Percentiles rank a stretch among this genome's conserved stretches.
phyloP scores from a whole-genome alignment of 73 alveolate genomes.

The Urostyla sp. region DNA sequence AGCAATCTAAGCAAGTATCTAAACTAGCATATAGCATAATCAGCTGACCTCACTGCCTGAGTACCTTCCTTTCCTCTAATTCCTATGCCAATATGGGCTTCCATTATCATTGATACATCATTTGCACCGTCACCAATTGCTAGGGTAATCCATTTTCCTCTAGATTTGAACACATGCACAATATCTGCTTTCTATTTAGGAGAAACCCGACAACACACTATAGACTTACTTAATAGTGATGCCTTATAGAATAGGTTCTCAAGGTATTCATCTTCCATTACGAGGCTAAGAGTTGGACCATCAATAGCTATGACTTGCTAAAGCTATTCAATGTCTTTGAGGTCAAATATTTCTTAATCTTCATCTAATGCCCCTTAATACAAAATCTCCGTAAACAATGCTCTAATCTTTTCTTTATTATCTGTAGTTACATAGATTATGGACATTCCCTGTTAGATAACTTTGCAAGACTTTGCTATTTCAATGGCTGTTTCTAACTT shows the following conservation, averaged over 20 bases:
- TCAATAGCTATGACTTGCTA: constrained; percentile 69
- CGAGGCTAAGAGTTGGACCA: constrained; percentile 62
- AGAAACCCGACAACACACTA: constrained; percentile 85
- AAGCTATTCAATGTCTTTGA: not conserved
- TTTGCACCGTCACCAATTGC: constrained; percentile 85
- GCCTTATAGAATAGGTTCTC: constrained; percentile 22
- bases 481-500: constrained; percentile 91
- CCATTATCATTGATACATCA: constrained; percentile 84
- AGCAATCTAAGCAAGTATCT: constrained; percentile 88
- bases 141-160: constrained; percentile 85
- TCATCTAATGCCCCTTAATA: not conserved
- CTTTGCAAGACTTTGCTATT: constrained; percentile 87
- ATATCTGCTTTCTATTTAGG: constrained; percentile 95
- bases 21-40: constrained; percentile 93
- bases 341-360: constrained; percentile 10
- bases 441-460: constrained; percentile 84
- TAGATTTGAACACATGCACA: constrained; percentile 86
- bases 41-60: constrained; percentile 96
- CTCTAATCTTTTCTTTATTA: not conserved
- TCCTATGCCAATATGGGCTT: constrained; percentile 95
- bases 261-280: constrained; percentile 50
- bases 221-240: constrained; percentile 61
- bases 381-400: not conserved
- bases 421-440: constrained; percentile 64
- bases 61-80: constrained; percentile 98